phyloP scores from a whole-genome alignment of 805 yeast species.

The Wickerhamomyces strasburgensis region DNA sequence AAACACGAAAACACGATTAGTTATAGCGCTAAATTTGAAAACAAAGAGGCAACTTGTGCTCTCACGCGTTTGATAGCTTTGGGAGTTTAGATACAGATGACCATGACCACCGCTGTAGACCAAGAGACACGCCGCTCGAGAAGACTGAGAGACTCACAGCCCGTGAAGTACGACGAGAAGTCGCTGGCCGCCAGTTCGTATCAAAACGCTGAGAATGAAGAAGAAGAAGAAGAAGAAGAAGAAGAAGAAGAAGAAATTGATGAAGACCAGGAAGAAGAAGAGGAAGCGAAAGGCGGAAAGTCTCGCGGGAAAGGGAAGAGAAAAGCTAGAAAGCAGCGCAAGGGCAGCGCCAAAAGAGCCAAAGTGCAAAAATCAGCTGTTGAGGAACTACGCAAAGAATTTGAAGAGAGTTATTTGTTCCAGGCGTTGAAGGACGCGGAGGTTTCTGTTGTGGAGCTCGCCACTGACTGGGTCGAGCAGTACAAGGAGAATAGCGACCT shows the following conservation, averaged over 20 bases:
- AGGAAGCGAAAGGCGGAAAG: not conserved
- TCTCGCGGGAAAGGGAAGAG: slow-evolving; percentile 9
- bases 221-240: slow-evolving; percentile 17
- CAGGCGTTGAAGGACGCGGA: slow-evolving; percentile 46
- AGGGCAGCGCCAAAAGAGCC: slow-evolving; percentile 6
- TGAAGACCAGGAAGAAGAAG: slow-evolving; percentile 3
- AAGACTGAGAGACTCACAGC: slow-evolving; percentile 17
- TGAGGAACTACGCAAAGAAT: slow-evolving; percentile 35
- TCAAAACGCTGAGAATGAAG: slow-evolving; percentile 20
- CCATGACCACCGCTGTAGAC: slow-evolving; percentile 9
- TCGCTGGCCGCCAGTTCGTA: slow-evolving; percentile 19
- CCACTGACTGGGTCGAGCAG: slow-evolving; percentile 53
- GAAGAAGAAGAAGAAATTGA: slow-evolving; percentile 7
- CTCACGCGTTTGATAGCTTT: no score
- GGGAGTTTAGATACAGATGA: no score
- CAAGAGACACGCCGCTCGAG: slow-evolving; percentile 22
- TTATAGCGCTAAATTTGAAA: no score
- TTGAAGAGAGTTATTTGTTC: slow-evolving; percentile 43
- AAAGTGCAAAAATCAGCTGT: slow-evolving; percentile 21
- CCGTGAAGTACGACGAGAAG: slow-evolving; percentile 20
- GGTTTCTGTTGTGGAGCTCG: slow-evolving; percentile 46
- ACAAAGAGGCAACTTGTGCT: no score
- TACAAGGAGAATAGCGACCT: slow-evolving; percentile 38
- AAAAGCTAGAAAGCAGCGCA: not conserved
- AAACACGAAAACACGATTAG: no score